A percentile compares a stretch with the other conserved stretches of the same genome.
Conservation (phyloP, 2,329 filamentous ascomycete species). For the Truncatella angustata region DNA sequence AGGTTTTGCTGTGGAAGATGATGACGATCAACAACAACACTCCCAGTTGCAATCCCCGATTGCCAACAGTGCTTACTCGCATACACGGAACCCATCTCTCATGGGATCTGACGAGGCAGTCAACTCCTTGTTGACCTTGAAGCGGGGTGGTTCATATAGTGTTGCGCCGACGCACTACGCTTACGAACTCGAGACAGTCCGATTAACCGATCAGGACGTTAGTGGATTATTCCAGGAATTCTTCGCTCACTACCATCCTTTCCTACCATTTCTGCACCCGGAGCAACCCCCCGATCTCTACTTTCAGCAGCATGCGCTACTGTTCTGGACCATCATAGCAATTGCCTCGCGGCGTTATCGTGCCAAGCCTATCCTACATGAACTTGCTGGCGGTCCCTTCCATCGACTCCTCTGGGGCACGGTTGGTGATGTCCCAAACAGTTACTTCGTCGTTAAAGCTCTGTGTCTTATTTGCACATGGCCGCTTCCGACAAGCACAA, state of each 20-base stretch:
- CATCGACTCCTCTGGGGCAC: constrained; percentile 75
- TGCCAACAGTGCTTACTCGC: constrained; percentile 55
- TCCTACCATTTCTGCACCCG: constrained; percentile 71
- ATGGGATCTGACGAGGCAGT: constrained; percentile 70
- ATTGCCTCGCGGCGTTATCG: constrained; percentile 72
- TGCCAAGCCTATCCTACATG: constrained; percentile 63
- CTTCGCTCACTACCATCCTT: constrained; percentile 74
- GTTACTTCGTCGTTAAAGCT: constrained; percentile 78
- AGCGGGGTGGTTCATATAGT: constrained; percentile 62
- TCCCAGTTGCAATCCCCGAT: constrained; percentile 59
- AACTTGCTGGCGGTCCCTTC: constrained; percentile 63
- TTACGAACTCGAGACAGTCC: constrained; percentile 61
- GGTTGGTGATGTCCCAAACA: constrained; percentile 73
- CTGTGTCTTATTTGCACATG: constrained; percentile 78
- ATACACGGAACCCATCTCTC: constrained; percentile 60
- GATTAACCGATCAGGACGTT: constrained; percentile 63
- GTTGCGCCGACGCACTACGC: constrained; percentile 55
- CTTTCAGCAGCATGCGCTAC: constrained; percentile 72
- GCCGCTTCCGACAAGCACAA: constrained; percentile 80
- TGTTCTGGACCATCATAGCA: constrained; percentile 83
- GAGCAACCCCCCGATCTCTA: constrained; percentile 68
- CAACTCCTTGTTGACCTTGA: constrained; percentile 64
- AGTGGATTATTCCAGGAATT: constrained; percentile 70
- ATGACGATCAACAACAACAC: constrained; percentile 51
- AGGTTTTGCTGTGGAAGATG: constrained; percentile 53